A percentile compares a stretch with the other conserved stretches of the same genome.
Conservation (phyloP, 1,284 basidiomycete genomes). For the Earliella scabrosa region DNA sequence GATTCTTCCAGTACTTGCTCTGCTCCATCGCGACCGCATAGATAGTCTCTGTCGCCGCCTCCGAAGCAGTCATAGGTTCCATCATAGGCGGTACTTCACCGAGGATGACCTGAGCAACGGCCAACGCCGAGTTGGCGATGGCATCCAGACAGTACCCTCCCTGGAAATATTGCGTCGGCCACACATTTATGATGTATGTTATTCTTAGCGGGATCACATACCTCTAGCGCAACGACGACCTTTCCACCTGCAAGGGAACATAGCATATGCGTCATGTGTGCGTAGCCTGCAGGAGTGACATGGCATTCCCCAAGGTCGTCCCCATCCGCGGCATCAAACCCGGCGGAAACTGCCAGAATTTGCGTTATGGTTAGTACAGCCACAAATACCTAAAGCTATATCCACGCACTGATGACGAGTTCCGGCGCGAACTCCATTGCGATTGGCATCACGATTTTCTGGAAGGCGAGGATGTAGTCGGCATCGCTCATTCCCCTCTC, state of each 20-base stretch:
- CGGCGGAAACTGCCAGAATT: constrained; percentile 83
- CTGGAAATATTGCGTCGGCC: constrained; percentile 43
- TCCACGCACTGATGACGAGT: constrained; percentile 91
- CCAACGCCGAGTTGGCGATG: constrained; percentile 85
- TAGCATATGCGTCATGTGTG: constrained; percentile 98
- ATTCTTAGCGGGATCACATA: constrained; percentile 42
- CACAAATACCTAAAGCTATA: too few species aligned
- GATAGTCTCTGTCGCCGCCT: constrained; percentile 85
- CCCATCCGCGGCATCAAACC: constrained; percentile 95
- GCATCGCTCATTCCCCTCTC: constrained; percentile 88
- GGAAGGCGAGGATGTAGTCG: constrained; percentile 97
- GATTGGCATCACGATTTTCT: constrained; percentile 96
- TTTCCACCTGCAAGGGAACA: constrained; percentile 88
- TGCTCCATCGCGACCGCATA: constrained; percentile 88
- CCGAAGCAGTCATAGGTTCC: constrained; percentile 70
- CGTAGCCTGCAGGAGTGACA: constrained; percentile 94
- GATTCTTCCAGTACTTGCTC: constrained; percentile 88
- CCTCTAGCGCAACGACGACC: constrained; percentile 93
- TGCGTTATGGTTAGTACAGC: constrained; percentile 37
- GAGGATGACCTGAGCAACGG: constrained; percentile 84
- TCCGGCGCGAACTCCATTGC: constrained; percentile 96
- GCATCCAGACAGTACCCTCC: constrained; percentile 96
- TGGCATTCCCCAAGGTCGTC: constrained; percentile 91
- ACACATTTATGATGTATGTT: neutral
- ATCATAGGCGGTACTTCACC: constrained; percentile 85